These are phyloP conservation scores for Aspergillus flavus DNA, from an alignment of 2,329 filamentous ascomycete genomes.

Conservation along the genomic window DNA sequence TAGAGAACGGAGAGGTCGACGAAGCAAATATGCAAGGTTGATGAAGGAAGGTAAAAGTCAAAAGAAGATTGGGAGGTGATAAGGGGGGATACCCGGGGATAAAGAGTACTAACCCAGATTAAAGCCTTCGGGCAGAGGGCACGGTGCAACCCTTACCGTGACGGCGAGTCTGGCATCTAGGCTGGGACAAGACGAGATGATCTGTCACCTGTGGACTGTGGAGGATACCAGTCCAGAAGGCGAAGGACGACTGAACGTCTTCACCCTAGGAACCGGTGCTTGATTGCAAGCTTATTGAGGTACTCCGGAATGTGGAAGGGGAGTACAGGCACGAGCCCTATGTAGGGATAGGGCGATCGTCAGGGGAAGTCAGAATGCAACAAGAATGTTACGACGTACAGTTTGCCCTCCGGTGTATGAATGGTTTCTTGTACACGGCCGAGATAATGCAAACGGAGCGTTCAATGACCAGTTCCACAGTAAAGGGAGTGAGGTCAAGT, in stretches of 20 bases:
- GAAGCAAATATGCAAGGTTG: conserved; percentile 16
- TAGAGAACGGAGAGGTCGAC: conserved; percentile 9
- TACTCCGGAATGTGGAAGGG: conserved; percentile 42
- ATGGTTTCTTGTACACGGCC: conserved; percentile 28
- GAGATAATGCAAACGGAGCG: conserved; percentile 23
- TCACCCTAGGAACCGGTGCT: conserved; percentile 43
- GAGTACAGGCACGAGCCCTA: conserved; percentile 43
- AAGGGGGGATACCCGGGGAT: conserved; percentile 30
- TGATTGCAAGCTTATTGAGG: conserved; percentile 31
- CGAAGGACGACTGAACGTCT: conserved; percentile 53
- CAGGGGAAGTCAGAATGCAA: conserved; percentile 36
- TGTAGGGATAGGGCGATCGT: conserved; percentile 41
- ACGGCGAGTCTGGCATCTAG: conserved; percentile 49
- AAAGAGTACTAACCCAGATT: conserved; percentile 45
- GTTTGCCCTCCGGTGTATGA: conserved; percentile 32
- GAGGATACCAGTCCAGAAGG: conserved; percentile 40
- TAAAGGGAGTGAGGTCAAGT: conserved; percentile 26
- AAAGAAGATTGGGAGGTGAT: conserved; percentile 14
- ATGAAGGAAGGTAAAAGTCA: conserved; percentile 13
- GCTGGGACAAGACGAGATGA: conserved; percentile 43
- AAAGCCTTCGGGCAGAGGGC: conserved; percentile 42
- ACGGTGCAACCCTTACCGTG: conserved; percentile 48
- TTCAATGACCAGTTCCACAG: conserved; percentile 33
- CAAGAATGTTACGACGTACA: conserved; percentile 38
- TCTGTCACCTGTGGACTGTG: conserved; percentile 38